Base-by-base conservation (phyloP, 305 asterid species). In the Plantago coronopus region DNA sequence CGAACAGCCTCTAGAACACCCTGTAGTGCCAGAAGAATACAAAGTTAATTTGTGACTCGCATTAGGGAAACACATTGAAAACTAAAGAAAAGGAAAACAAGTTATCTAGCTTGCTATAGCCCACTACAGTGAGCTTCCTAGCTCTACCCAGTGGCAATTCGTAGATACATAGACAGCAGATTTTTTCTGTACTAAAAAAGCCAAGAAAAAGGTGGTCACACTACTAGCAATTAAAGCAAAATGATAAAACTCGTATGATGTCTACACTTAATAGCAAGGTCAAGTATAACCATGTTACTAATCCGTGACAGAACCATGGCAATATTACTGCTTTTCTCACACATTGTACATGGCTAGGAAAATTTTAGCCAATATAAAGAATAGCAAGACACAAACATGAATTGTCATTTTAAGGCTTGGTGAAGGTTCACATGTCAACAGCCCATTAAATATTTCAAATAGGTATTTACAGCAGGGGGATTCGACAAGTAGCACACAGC, bases 1-100 rank as follows among this genome's bases (percentile, higher is more conserved):
- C 99, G 95, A 64, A 94, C 95, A 62, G 99, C 99, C 79, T 94
- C 99, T 51, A 94, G 67, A 72, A 94, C 99, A 79, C 99, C 99
- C 99, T 94, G 78, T 76, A 79, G 37, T 50, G 59, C 37, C 57
- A 70, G 48, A 70, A 7, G 42, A 34, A 34, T 34, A 8, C 55
- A 57, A 67, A 61, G 42, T 27, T 29, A 23, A 11, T 59, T 48
- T 29, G 68, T n/a, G 43, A 54, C 16, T 47, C 29, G 20, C 54
- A 45, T 46, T 20, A 60, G 21, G 31, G 37, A 18, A 40, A 14
- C 27, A 25, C 7, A 50, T 12, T 21, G 1, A 29, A 18, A 29
- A 54, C 11, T 25, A 54, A 54, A 22, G n/a, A 27, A 54, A 15
- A 17, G 19, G 2, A 44, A 15, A 15, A 19, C 34, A 57, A 10